Evolutionary conservation across 441 rosid genomes (phyloP).

Genomic region (Manihot esculenta): DNA sequence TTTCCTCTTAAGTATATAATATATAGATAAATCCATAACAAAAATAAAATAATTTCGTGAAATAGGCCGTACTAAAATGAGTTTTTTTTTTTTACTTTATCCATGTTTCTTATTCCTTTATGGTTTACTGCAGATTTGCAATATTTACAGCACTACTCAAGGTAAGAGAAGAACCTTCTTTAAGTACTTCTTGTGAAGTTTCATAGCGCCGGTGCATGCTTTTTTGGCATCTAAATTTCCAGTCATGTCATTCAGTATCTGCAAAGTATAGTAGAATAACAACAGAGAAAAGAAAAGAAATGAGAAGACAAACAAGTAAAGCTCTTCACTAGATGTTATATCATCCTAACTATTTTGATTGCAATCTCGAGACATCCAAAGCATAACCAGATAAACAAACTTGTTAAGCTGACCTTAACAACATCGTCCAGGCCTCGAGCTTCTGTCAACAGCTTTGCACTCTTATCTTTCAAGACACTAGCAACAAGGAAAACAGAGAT

Average conservation of each 20-base stretch:
- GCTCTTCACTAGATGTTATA: background rate
- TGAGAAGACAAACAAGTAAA: constrained; percentile 6
- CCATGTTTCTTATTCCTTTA: background rate
- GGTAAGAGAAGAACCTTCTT: constrained; percentile 53
- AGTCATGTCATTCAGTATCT: constrained; percentile 90
- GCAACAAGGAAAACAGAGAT: constrained; percentile 95
- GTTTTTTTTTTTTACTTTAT: background rate
- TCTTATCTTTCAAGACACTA: constrained; percentile 90
- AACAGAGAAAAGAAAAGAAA: constrained; percentile 1
- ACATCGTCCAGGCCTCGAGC: constrained; percentile 98
- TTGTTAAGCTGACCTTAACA: constrained; percentile 59
- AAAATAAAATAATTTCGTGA: background rate
- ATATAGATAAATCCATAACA: no score
- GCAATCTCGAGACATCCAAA: background rate
- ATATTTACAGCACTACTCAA: background rate
- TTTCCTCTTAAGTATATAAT: background rate
- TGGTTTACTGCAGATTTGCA: background rate
- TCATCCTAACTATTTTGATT: background rate
- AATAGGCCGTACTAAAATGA: background rate
- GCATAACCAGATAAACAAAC: constrained; percentile 10
- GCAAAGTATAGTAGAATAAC: constrained; percentile 5
- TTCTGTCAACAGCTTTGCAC: constrained; percentile 66
- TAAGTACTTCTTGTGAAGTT: constrained; percentile 91
- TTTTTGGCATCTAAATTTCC: constrained; percentile 91
- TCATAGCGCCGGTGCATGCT: constrained; percentile 86